Base-by-base conservation (phyloP, 257 asterid genomes). In the Ophiorrhiza pumila region DNA sequence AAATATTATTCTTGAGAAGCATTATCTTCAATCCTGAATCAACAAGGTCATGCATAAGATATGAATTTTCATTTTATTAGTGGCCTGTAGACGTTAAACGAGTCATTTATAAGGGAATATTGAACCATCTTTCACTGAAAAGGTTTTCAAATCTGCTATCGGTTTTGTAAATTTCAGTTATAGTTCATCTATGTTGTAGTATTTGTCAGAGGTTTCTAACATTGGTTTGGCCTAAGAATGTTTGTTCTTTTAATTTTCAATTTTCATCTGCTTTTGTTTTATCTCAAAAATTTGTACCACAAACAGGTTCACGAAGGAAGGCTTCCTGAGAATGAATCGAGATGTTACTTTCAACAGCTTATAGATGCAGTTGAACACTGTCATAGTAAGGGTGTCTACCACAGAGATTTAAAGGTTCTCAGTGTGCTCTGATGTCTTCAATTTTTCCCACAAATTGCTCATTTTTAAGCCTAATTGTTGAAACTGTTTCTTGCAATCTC, bases 321-420 rank as follows among this genome's bases (percentile, higher is more conserved):
- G 78, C 91, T 95, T 76, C 72, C 92, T 65, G 99, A 91, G 76
- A 81, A 81, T 64, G 97, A 91, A 71, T 86, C 99, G 3, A 90
- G 99, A 79, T 75, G 78, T 74, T 87, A 86, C 88, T 91, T 94
- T 75, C 99, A 94, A 80, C 97, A 94, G 80, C 97, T 94, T 68
- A 87, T 94, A 56, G 99, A 94, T 81, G 95, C 90, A 79, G 91
- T 91, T 81, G 83, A 87, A 47, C 92, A 91, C 78, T 94, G 99
- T 83, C 99, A 94, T 73, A 82, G 86, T 83, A 91, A 89, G 91
- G 97, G 99, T 41, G 95, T 91, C 47, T 94, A 86, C 80, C 99
- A 94, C 80, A 88, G 99, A 76, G 97, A 94, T 82, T 74, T 94
- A 70, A 94, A 94, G 97, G 99, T 91, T 73, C 29, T 65, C 45